Evolutionary conservation across 1,284 basidiomycete species (phyloP).

Genomic region (Microbotryum silenes-acaulis): DNA sequence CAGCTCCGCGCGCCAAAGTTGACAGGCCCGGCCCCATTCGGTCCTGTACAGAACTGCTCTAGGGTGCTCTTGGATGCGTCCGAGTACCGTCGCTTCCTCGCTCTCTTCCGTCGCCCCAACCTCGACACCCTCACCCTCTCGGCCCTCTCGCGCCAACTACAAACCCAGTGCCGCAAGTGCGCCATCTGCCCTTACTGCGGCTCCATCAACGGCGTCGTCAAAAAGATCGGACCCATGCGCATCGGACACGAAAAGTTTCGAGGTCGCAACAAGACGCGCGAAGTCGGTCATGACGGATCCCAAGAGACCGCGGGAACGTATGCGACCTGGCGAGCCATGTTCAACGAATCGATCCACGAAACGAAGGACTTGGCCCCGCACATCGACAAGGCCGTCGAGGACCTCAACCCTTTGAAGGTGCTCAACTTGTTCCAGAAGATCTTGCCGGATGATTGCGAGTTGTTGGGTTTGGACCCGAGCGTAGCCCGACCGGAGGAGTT

Average conservation of each 20-base stretch:
- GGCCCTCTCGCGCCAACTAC: slow-evolving; percentile 78
- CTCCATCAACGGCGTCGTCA: slow-evolving; percentile 89
- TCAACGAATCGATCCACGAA: slow-evolving; percentile 71
- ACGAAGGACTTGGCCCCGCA: slow-evolving; percentile 81
- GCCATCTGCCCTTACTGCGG: slow-evolving; percentile 90
- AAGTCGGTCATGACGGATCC: slow-evolving; percentile 48
- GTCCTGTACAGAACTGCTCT: slow-evolving; percentile 68
- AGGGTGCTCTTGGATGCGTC: slow-evolving; percentile 84
- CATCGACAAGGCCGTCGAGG: slow-evolving; percentile 84
- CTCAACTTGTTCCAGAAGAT: slow-evolving; percentile 88
- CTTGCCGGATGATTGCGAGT: slow-evolving; percentile 92
- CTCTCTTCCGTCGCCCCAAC: slow-evolving; percentile 78
- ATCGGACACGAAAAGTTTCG: slow-evolving; percentile 98
- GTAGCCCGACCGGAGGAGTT: slow-evolving; percentile 94
- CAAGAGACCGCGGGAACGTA: slow-evolving; percentile 29
- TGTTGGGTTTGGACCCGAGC: slow-evolving; percentile 81
- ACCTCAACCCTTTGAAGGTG: slow-evolving; percentile 89
- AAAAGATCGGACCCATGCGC: slow-evolving; percentile 89
- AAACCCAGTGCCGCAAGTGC: slow-evolving; percentile 78
- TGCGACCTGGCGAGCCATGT: slow-evolving; percentile 77
- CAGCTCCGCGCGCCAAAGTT: neutral
- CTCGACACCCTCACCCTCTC: slow-evolving; percentile 92
- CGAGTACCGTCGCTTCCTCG: slow-evolving; percentile 74
- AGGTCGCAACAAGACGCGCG: slow-evolving; percentile 84
- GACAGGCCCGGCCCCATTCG: neutral